A percentile compares a stretch with the other conserved stretches of the same genome.
These are phyloP conservation scores for Diplocarpon mali DNA, from an alignment of 2,329 filamentous ascomycete genomes.

Conservation along the genomic window DNA sequence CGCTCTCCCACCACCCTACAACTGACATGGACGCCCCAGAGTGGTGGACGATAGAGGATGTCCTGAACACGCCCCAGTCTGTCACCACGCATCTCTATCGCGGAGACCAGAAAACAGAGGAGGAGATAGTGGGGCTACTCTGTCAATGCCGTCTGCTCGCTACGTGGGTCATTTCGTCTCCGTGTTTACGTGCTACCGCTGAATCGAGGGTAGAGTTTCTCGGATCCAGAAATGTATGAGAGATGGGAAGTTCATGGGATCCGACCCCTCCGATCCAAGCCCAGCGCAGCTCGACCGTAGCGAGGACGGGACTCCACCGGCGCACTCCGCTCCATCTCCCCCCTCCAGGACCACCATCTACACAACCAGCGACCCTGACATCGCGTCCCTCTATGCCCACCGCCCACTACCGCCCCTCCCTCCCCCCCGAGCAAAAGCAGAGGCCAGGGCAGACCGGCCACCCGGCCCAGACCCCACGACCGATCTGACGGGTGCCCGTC, in stretches of 20 bases:
- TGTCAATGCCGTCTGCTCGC: slow-evolving; percentile 10
- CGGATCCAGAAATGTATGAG: slow-evolving; percentile 16
- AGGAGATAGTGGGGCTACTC: slow-evolving; percentile 16
- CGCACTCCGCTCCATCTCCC: neutral
- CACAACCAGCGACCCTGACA: slow-evolving; percentile 8
- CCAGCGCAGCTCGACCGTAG: slow-evolving; percentile 1
- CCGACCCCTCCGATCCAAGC: neutral
- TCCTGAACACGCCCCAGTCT: slow-evolving; percentile 14
- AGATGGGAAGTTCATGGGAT: slow-evolving; percentile 12
- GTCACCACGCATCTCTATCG: slow-evolving; percentile 18
- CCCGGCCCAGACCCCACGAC: neutral
- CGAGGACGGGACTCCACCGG: slow-evolving; percentile 7
- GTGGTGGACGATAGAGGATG: slow-evolving; percentile 15
- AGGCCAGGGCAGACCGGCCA: too few species aligned
- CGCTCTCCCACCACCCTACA: too few species aligned
- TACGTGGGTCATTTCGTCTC: slow-evolving; percentile 10
- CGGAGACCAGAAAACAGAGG: slow-evolving; percentile 13
- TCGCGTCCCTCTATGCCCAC: slow-evolving; percentile 9
- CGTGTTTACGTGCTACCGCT: neutral
- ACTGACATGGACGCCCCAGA: too few species aligned
- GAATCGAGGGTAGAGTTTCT: slow-evolving; percentile 10
- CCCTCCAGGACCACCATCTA: slow-evolving; percentile 2
- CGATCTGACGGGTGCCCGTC: slow-evolving; percentile 3
- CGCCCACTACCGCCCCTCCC: slow-evolving; percentile 14
- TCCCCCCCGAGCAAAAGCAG: neutral